These are phyloP conservation scores for Cystoderma amianthinum DNA, from an alignment of 768 basidiomycete species.

Conservation along the genomic window DNA sequence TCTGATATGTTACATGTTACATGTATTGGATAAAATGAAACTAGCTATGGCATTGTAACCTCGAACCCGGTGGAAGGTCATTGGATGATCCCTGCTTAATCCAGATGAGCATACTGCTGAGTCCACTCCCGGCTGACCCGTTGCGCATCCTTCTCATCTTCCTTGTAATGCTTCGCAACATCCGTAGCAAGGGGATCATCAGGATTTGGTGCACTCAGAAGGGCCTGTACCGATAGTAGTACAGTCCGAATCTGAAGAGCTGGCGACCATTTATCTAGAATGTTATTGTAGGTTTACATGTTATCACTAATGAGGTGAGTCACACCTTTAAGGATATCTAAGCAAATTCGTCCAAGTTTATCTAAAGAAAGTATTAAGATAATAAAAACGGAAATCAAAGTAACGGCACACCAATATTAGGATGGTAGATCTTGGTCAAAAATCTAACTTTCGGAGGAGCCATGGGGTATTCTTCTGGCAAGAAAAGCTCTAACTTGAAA, in stretches of 20 bases:
- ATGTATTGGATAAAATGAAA: neutral
- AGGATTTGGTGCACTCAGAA: constrained; percentile 93
- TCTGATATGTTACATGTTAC: neutral
- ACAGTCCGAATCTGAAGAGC: constrained; percentile 98
- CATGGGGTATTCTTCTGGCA: constrained; percentile 99
- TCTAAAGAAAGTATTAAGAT: constrained; percentile 45
- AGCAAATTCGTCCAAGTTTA: constrained; percentile 96
- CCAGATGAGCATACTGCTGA: constrained; percentile 62
- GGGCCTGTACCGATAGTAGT: constrained; percentile 92
- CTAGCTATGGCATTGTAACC: no score
- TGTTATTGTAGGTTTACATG: neutral
- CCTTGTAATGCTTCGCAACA: constrained; percentile 98
- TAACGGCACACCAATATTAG: constrained; percentile 84
- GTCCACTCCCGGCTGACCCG: constrained; percentile 95
- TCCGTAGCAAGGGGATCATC: constrained; percentile 93
- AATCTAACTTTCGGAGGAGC: constrained; percentile 97
- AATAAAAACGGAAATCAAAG: neutral
- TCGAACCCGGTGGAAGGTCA: no score
- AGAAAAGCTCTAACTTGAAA: constrained; percentile 85
- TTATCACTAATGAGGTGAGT: constrained; percentile 3
- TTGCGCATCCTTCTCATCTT: constrained; percentile 91
- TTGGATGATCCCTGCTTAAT: neutral
- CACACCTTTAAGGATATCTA: constrained; percentile 95
- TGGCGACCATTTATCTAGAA: constrained; percentile 95
- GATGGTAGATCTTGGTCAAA: constrained; percentile 97